Evolutionary conservation across 371 early-diverging fungal genomes (phyloP), one percentile per base, ranked within the genome.

Genomic region (Mortierella polycephala): DNA sequence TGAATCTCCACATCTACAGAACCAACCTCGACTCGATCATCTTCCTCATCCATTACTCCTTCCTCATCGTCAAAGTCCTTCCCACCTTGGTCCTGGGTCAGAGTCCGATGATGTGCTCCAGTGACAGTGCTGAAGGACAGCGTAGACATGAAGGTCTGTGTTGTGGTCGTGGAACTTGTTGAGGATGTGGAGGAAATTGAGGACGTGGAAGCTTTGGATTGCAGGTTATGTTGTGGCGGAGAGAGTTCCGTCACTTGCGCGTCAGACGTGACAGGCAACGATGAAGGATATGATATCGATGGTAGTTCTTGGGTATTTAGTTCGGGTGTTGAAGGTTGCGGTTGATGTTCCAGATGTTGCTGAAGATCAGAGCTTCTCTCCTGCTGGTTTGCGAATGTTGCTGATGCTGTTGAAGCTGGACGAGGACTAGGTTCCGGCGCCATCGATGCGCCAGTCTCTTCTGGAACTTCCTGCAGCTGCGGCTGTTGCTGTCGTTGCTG

Each of bases 101-200:
- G 21, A n/a, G 49, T 46, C 37, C 70, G 39, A 12, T 37, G 40
- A 47, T 68, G 74, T 12, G 18, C 56, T 23, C 67, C 75, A 0
- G 75, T 62, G 8, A 54, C 44, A 23, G 75, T 75, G 18, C 44
- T 66, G 47, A 75, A 75, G 39, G 75, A 75, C 0, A 55, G 59
- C 0, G 71, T 70, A n/a, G 75, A 63, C 66, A 70, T 58, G 63
- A 75, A 75, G 5, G 75, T 62, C n/a, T 69, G 70, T 2, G 62
- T 51, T 18, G 73, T 73, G 7, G 62, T 59, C 37, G 53, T 69
- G 14, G 75, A 69, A 47, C 62, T 57, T 4, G 59, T 37, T 5
- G 75, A 75, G 12, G 55, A 53, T 16, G 41, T 51, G 1, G 75
- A 75, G 8, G 62, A 55, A n/a, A 75, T 67, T n/a, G 75, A 75